These are phyloP conservation scores for Monosporascus sp. DNA, from an alignment of 2,329 filamentous ascomycete genomes.

Conservation along the genomic window DNA sequence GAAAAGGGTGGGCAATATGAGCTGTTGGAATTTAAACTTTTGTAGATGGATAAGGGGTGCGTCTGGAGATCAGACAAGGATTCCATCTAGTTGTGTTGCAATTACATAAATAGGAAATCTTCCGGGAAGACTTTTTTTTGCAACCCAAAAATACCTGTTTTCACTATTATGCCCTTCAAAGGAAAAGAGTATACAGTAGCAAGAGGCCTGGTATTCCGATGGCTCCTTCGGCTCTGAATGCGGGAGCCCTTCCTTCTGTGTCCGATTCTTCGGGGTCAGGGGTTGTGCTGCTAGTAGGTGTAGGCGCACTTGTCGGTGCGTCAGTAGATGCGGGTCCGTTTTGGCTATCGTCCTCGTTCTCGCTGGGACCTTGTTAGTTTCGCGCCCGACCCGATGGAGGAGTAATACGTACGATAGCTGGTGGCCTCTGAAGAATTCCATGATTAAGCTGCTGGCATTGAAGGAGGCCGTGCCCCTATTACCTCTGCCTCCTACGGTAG, in stretches of 20 bases:
- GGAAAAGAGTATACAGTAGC: background rate
- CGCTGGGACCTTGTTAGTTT: background rate
- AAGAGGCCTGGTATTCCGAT: background rate
- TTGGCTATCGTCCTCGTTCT: background rate
- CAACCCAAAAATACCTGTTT: background rate
- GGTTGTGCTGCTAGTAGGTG: background rate
- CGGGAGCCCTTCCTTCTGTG: background rate
- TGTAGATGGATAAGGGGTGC: no score
- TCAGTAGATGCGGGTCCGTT: no score
- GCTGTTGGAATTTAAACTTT: background rate
- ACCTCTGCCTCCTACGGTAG: background rate
- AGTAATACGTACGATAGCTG: background rate
- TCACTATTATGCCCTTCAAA: background rate
- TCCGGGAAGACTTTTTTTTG: background rate
- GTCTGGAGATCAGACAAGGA: no score
- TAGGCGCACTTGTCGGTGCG: background rate
- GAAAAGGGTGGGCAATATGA: background rate
- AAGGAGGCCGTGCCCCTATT: background rate
- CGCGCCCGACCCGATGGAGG: background rate
- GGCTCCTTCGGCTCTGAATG: background rate
- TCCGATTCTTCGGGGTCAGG: background rate
- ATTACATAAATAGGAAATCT: background rate
- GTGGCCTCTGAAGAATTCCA: constrained; percentile 1
- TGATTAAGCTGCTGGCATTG: constrained; percentile 1
- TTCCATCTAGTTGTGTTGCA: background rate